These are phyloP conservation scores for Trichoderma citrinoviride DNA, from an alignment of 2,329 filamentous ascomycete species.

Conservation along the genomic window DNA sequence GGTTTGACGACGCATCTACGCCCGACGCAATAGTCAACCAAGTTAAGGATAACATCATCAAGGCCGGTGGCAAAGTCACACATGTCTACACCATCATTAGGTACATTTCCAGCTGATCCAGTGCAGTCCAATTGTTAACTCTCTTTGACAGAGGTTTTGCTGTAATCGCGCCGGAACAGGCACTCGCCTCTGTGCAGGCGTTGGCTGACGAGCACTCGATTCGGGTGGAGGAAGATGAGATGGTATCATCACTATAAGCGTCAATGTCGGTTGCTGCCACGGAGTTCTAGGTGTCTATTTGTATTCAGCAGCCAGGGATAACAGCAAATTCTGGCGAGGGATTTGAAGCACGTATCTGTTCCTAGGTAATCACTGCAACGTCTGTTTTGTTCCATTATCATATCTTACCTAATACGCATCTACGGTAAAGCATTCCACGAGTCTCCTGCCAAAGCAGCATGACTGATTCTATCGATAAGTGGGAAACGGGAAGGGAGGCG, in stretches of 20 bases:
- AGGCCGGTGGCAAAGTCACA: constrained; percentile 73
- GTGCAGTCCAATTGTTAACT: background rate
- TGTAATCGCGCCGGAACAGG: constrained; percentile 66
- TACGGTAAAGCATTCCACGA: background rate
- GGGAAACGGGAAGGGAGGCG: background rate
- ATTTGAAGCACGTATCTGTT: background rate
- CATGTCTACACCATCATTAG: constrained; percentile 70
- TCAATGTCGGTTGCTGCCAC: background rate
- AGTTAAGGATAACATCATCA: constrained; percentile 67
- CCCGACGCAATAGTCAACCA: constrained; percentile 65
- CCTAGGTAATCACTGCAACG: background rate
- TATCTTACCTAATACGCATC: background rate
- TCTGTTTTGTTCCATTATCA: background rate
- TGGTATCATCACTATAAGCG: constrained; percentile 50
- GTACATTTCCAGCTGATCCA: constrained; percentile 41
- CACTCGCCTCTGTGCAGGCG: constrained; percentile 64
- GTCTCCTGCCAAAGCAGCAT: background rate
- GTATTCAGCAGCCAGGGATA: background rate
- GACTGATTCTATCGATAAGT: background rate
- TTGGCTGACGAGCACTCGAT: constrained; percentile 51
- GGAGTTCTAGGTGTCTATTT: background rate
- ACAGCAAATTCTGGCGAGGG: background rate
- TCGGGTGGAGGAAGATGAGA: constrained; percentile 71
- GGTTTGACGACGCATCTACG: constrained; percentile 64
- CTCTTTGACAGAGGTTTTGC: constrained; percentile 67